phyloP scores from a whole-genome alignment of 1,139 yeast genomes.

The Pichia sp. region DNA sequence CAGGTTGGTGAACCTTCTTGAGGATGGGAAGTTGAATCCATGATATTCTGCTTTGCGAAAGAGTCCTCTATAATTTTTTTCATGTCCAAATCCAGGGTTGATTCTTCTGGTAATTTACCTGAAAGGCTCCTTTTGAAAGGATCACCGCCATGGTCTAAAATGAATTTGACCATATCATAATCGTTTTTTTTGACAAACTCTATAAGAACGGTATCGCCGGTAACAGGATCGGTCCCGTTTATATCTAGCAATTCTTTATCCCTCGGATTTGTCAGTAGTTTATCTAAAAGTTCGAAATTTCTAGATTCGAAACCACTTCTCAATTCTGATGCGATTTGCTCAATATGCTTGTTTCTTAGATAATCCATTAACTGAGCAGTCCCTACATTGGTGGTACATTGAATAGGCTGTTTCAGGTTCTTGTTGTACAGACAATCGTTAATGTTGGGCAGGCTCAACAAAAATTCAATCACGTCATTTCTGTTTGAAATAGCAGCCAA shows the following conservation, averaged over 20 bases:
- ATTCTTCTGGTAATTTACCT: constrained; percentile 80
- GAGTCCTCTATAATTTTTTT: constrained; percentile 65
- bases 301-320: constrained; percentile 65
- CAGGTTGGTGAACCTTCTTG: constrained; percentile 64
- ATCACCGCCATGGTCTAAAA: constrained; percentile 89
- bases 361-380: constrained; percentile 69
- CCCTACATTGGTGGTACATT: constrained; percentile 63
- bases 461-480: constrained; percentile 64
- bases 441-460: constrained; percentile 58
- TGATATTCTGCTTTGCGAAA: constrained; percentile 79
- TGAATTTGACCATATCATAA: constrained; percentile 82
- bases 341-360: constrained; percentile 79
- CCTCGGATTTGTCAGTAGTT: constrained; percentile 64
- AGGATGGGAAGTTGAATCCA: constrained; percentile 41
- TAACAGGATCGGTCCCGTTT: constrained; percentile 90
- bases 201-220: constrained; percentile 90
- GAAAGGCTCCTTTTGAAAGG: constrained; percentile 83
- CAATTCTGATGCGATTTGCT: constrained; percentile 64
- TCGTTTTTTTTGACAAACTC: constrained; percentile 81
- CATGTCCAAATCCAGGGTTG: constrained; percentile 45
- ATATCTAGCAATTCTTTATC: constrained; percentile 81
- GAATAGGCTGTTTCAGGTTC: constrained; percentile 77
- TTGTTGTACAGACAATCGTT: constrained; percentile 82
- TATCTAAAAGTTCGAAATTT: constrained; percentile 63
- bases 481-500: constrained; percentile 76